Evolutionary conservation across 805 yeast genomes (phyloP), one percentile per base, ranked within the genome.

Genomic region (Sugiyamaella boreocaroliniensis): DNA sequence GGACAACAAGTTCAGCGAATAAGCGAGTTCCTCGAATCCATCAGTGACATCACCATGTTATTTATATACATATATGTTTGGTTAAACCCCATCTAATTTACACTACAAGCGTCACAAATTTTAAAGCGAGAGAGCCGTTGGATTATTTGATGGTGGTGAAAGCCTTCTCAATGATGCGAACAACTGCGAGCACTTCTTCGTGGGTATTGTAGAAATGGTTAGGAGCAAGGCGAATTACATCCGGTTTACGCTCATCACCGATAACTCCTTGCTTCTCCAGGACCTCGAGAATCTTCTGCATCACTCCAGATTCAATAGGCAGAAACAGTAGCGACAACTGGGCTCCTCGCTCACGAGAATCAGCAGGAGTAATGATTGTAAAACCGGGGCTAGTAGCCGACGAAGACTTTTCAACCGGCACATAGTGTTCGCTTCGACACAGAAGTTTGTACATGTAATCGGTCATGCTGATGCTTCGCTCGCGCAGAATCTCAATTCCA

Each of bases 171-270:
- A 89, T 61, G 18, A 71, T 57, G 19, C 66, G 55, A 5, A 74
- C 80, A 8, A 81, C 81, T 2, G 60, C 51, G 37, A 62, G 71
- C 12, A 86, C 81, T 55, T 90, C 95, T 43, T 64, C 69, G 59
- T 86, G 86, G 1, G 86, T 80, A 62, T 89, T 90, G 71, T 90
- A 90, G 46, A 89, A 72, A 0, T 96, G 93, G 2, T 79, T 74
- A 7, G 98, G 97, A 0, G 96, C 92, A n/a, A 90, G 64, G 53
- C 97, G 73, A 41, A 92, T 81, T n/a, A 89, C 97, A 64, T 82
- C 82, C 0, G 97, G 97, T 64, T 88, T 76, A 64, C 98, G 76
- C 64, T 90, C 96, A 66, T 90, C 98, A 53, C 88, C 85, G 20
- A 90, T 78, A 1, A 88, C 80, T 2, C 89, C 97, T 4, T 67